Base-by-base conservation (phyloP, 106 monocot species). In the Dioscorea zingiberensis region DNA sequence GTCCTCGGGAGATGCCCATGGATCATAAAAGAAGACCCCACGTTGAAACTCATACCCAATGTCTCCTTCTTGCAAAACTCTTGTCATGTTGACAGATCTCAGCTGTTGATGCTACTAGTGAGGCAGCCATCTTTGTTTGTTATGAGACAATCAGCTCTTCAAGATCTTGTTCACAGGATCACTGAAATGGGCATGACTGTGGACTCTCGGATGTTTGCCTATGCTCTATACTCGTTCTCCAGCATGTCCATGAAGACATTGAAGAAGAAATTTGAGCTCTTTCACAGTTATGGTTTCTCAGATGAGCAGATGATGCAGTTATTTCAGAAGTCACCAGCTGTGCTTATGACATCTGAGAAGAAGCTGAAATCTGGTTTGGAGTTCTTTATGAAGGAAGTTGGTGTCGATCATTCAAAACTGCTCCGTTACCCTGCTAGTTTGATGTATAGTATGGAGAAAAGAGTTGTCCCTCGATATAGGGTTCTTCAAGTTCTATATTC, bases 121-220 rank as follows among this genome's bases (percentile, higher is more conserved):
- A 16, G 63, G 63, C 63, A 63, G 45, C 63, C 63, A 1, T 63
- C 45, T 18, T 63, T 63, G 63, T 63, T 63, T 63, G 63, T 63
- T n/a, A 44, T 32, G 38, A 63, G 21, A 44, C 21, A 44, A 22
- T 14, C 28, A 3, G 17, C 8, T 45, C 63, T 63, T 22, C 63
- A 38, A 45, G 63, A n/a, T 45, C 63, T 44, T 63, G 63, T 13
- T 46, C 63, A 63, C 44, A 63, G 45, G 45, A 22, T 38, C 11
- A 63, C 19, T 0, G 63, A 4, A 46, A 63, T 63, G 63, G 63
- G 63, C 9, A 21, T 46, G 3, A 2, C 44, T 2, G 45, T 45
- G 16, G 22, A 46, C 21, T 63, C 63, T 12, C 44, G 21, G 44
- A 63, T 63, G 63, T 63, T 63, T 45, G 63, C 45, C 8, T 45